A percentile compares a stretch with the other conserved stretches of the same genome.
Evolutionary conservation across 768 basidiomycete species (phyloP).

Genomic region (Crepidotus variabilis): DNA sequence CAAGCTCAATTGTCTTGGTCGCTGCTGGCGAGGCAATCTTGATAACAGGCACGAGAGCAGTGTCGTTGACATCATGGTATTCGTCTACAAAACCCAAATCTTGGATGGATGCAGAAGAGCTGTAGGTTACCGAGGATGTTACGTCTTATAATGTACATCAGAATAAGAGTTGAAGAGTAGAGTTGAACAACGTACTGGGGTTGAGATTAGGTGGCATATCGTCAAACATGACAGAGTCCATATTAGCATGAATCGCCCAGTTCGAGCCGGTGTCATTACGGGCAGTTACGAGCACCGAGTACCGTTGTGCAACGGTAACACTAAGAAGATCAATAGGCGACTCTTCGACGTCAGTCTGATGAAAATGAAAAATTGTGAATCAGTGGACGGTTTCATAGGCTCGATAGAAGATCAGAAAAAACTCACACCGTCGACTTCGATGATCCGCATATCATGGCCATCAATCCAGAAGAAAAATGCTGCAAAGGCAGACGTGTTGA

Average conservation of each 20-base stretch:
- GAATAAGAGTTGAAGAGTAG: background rate
- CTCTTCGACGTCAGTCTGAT: slow-evolving; percentile 72
- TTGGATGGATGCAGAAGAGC: slow-evolving; percentile 43
- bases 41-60: slow-evolving; percentile 59
- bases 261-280: slow-evolving; percentile 81
- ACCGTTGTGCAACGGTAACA: slow-evolving; percentile 86
- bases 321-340: slow-evolving; percentile 68
- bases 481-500: slow-evolving; percentile 77
- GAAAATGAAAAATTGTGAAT: background rate
- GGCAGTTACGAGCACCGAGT: slow-evolving; percentile 89
- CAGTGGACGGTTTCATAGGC: background rate
- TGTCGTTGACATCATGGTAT: slow-evolving; percentile 67
- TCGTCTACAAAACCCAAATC: slow-evolving; percentile 49
- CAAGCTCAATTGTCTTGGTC: slow-evolving; percentile 63
- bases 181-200: slow-evolving; percentile 51
- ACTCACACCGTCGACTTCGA: slow-evolving; percentile 81
- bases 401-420: background rate
- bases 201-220: slow-evolving; percentile 64
- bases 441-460: slow-evolving; percentile 80
- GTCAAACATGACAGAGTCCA: slow-evolving; percentile 92
- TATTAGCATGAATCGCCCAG: slow-evolving; percentile 88
- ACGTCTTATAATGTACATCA: slow-evolving; percentile 45
- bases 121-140: slow-evolving; percentile 83
- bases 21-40: slow-evolving; percentile 44
- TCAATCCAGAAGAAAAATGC: slow-evolving; percentile 88